A percentile compares a stretch with the other conserved stretches of the same genome.
Evolutionary conservation across 1,139 yeast species (phyloP).

Genomic region (Wickerhamiella pararugosa): DNA sequence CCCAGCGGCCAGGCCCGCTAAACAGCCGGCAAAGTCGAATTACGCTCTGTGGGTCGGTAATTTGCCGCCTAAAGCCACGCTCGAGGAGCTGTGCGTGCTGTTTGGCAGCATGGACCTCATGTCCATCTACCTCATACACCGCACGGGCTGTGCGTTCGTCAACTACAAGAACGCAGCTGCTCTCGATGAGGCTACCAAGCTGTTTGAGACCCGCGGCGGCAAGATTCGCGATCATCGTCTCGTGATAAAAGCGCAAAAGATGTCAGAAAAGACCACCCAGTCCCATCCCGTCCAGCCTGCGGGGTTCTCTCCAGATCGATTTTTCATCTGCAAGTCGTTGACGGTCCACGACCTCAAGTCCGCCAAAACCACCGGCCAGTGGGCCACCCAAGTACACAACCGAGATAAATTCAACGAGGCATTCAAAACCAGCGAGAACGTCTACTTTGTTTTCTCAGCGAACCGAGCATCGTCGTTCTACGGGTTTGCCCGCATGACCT

Average conservation of each 20-base stretch:
- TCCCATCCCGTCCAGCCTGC: slow-evolving; percentile 2
- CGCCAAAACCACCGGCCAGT: slow-evolving; percentile 22
- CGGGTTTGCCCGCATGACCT: slow-evolving; percentile 29
- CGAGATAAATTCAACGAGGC: slow-evolving; percentile 25
- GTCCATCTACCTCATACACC: slow-evolving; percentile 26
- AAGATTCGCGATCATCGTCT: slow-evolving; percentile 22
- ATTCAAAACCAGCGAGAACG: slow-evolving; percentile 22
- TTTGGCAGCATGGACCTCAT: slow-evolving; percentile 26
- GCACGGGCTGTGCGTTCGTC: slow-evolving; percentile 29
- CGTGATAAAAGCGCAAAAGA: slow-evolving; percentile 19
- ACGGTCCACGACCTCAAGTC: slow-evolving; percentile 26
- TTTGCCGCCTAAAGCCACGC: slow-evolving; percentile 23
- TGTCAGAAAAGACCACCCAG: not conserved
- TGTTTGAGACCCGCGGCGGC: slow-evolving; percentile 20
- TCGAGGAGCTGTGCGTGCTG: slow-evolving; percentile 23
- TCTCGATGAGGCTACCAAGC: slow-evolving; percentile 21
- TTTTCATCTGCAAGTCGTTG: slow-evolving; percentile 28
- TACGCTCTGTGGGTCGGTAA: slow-evolving; percentile 32
- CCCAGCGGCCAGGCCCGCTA: not conserved
- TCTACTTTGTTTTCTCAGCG: slow-evolving; percentile 29
- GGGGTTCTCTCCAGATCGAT: slow-evolving; percentile 17
- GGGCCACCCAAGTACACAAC: slow-evolving; percentile 31
- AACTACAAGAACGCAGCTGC: slow-evolving; percentile 22
- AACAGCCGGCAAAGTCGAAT: slow-evolving; percentile 26
- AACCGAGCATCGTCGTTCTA: slow-evolving; percentile 28